Conservation (phyloP, 2,329 filamentous ascomycete species). For the Claviceps purpurea region DNA sequence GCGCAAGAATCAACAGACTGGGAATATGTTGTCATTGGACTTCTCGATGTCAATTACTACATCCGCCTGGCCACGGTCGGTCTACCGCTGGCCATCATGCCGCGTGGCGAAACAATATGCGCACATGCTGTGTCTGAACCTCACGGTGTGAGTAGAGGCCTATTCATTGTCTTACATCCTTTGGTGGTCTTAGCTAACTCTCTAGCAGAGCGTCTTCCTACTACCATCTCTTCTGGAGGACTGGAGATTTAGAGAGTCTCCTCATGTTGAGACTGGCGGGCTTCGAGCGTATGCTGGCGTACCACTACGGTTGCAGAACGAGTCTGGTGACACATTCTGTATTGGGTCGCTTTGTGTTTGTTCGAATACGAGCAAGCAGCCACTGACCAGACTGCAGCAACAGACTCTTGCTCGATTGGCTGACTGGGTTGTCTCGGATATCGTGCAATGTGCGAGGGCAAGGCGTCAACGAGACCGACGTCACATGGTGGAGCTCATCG, state of each 20-base stretch:
- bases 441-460: slow-evolving; percentile 23
- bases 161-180: background rate
- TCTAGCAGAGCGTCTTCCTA: slow-evolving; percentile 23
- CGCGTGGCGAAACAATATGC: slow-evolving; percentile 30
- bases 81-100: slow-evolving; percentile 26
- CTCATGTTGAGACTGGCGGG: slow-evolving; percentile 26
- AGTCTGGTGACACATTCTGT: slow-evolving; percentile 23
- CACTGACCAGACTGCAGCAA: slow-evolving; percentile 17
- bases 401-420: slow-evolving; percentile 14
- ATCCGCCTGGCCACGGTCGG: slow-evolving; percentile 28
- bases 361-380: slow-evolving; percentile 19
- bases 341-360: slow-evolving; percentile 31
- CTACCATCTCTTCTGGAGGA: slow-evolving; percentile 27
- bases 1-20: slow-evolving; percentile 28
- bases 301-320: slow-evolving; percentile 24
- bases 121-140: slow-evolving; percentile 28
- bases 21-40: slow-evolving; percentile 31
- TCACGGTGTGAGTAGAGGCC: slow-evolving; percentile 13
- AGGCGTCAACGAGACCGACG: slow-evolving; percentile 26
- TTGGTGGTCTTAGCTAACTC: background rate
- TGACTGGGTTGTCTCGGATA: slow-evolving; percentile 25
- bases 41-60: slow-evolving; percentile 29
- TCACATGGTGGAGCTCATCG: slow-evolving; percentile 22
- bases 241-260: slow-evolving; percentile 29
- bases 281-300: slow-evolving; percentile 28